Percentiles rank a stretch among this genome's conserved stretches.
Conservation (phyloP, 1,284 basidiomycete genomes). For the Tilletia caries region DNA sequence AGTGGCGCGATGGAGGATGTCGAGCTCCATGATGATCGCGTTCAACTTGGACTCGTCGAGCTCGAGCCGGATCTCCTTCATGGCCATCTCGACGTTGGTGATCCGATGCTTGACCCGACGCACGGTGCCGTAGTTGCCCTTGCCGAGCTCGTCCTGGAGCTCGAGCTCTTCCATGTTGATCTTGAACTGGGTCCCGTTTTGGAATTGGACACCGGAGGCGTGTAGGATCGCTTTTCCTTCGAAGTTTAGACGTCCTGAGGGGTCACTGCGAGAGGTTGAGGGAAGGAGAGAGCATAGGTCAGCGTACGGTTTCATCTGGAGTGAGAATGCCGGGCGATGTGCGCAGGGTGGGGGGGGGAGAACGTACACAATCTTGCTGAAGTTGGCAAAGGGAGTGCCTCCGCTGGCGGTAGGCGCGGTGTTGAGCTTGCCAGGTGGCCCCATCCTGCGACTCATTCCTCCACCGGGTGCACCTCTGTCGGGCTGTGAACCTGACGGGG, state of each 20-base stretch:
- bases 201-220: conserved; percentile 89
- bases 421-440: conserved; percentile 55
- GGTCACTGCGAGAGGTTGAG: conserved; percentile 61
- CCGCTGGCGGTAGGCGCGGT: conserved; percentile 58
- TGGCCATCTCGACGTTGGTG: conserved; percentile 93
- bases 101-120: conserved; percentile 91
- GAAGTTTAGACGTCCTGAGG: conserved; percentile 89
- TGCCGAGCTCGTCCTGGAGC: conserved; percentile 79
- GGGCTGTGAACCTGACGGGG: background rate
- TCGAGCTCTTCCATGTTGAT: conserved; percentile 96
- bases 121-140: conserved; percentile 95
- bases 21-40: conserved; percentile 96
- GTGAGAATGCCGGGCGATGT: too few relatives aligned
- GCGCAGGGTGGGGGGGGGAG: background rate
- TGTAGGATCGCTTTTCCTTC: conserved; percentile 88
- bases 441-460: conserved; percentile 64
- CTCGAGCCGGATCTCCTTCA: conserved; percentile 99
- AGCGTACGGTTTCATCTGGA: too few relatives aligned
- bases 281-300: background rate
- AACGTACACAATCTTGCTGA: conserved; percentile 77
- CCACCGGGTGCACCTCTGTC: conserved; percentile 52
- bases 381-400: conserved; percentile 82
- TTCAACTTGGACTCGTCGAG: conserved; percentile 90
- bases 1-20: conserved; percentile 88
- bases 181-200: conserved; percentile 82